Percentiles rank a stretch among this genome's conserved stretches.
phyloP scores from a whole-genome alignment of 768 basidiomycete species.

The Sporobolomyces phaffii region DNA sequence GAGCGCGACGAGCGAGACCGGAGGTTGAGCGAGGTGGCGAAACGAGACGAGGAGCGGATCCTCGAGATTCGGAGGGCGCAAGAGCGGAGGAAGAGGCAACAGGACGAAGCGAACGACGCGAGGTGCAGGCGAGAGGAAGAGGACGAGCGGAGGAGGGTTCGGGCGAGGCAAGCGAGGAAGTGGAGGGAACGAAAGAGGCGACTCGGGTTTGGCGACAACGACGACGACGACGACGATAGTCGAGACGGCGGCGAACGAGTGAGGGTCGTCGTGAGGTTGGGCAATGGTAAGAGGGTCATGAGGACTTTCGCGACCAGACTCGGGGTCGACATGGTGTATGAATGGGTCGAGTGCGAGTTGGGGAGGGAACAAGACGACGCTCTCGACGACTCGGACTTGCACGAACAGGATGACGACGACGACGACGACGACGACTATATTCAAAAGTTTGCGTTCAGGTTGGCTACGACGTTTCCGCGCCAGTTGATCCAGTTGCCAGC shows the following conservation, averaged over 20 bases:
- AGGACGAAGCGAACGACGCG: constrained; percentile 40
- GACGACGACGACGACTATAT: constrained; percentile 45
- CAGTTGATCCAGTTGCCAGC: constrained; percentile 48
- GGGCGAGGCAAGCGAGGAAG: constrained; percentile 12
- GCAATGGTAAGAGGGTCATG: constrained; percentile 54
- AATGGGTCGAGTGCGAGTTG: constrained; percentile 59
- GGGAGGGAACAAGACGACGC: constrained; percentile 45
- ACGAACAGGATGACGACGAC: constrained; percentile 43
- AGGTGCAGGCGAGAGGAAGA: constrained; percentile 32
- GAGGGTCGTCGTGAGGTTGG: constrained; percentile 58
- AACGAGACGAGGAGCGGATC: constrained; percentile 65
- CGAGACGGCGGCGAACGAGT: constrained; percentile 49
- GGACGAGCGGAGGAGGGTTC: constrained; percentile 41
- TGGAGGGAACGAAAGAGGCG: constrained; percentile 62
- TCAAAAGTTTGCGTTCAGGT: constrained; percentile 64
- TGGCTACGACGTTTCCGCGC: constrained; percentile 63
- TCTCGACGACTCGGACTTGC: constrained; percentile 43
- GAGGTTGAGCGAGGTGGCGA: constrained; percentile 63
- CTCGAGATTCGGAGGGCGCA: constrained; percentile 46
- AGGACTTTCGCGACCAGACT: constrained; percentile 54
- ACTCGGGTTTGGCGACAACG: constrained; percentile 47
- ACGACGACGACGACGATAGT: constrained; percentile 39
- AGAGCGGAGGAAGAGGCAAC: too few species aligned
- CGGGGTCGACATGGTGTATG: constrained; percentile 62
- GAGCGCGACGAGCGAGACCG: constrained; percentile 68